Evolutionary conservation across 1,284 basidiomycete genomes (phyloP), one percentile per base, ranked within the genome.

Genomic region (Bjerkandera adusta): DNA sequence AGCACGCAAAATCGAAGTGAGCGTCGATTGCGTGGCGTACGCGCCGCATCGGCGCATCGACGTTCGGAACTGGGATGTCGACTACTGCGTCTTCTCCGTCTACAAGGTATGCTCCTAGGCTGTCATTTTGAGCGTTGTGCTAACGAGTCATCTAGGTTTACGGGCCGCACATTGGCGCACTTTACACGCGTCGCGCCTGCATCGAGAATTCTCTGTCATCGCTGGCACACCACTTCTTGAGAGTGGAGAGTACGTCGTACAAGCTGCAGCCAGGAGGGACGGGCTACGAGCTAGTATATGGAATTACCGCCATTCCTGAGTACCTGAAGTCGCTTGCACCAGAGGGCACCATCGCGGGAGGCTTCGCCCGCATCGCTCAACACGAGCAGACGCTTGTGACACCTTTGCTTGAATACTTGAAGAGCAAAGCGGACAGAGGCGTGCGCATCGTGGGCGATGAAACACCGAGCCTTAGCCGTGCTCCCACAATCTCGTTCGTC

Each of bases 1-100:
- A n/a, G 73, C 73, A n/a, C 59, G 61, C 41, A 83, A 85, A 62
- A 61, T 88, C 36, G 76, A 87, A 62, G 68, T 87, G 34, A 76
- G 73, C 1, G 72, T 90, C 1, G 89, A 91, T 57, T 88, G 85
- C 51, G 89, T 91, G 1, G 86, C 87, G 3, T 90, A 85, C 55
- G 85, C 86, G 3, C 87, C 88, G 1, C 87, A 91, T 58, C 70
- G 85, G 7, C 65, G 68, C 40, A 77, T 90, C 16, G 78, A 86
- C 54, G 86, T 89, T 3, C 75, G 73, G 51, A 79, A 73, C 36
- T 89, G 86, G 88, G 85, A 87, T 45, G 73, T 87, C 27, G 86
- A 91, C 55, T 87, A 81, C 58, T 77, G 75, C 37, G 77, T 83
- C 44, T 84, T 89, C 61, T 81, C 84, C 2, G 75, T 82, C 53